These are phyloP conservation scores for Cenchrus purpureus DNA, from an alignment of 176 grass and related monocot genomes.

Conservation along the genomic window DNA sequence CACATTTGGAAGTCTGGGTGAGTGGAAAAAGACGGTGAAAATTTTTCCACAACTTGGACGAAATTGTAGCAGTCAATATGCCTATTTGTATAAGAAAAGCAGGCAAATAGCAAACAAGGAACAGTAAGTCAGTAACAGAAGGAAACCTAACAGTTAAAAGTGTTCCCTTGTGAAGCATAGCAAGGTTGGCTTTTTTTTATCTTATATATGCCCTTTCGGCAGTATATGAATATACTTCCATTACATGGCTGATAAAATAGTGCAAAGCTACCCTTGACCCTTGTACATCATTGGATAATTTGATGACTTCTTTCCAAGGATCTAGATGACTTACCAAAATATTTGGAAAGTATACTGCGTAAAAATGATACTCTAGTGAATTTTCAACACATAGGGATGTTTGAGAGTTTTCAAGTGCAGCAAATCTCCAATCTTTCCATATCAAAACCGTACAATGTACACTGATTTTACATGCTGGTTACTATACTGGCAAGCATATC, in stretches of 20 bases:
- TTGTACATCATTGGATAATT: background rate
- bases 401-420: constrained; percentile 5
- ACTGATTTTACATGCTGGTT: constrained; percentile 43
- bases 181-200: background rate
- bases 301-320: background rate
- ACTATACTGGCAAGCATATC: background rate
- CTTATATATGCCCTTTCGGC: background rate
- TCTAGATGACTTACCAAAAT: background rate
- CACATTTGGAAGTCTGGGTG: background rate
- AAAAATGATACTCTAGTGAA: background rate
- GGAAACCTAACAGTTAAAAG: background rate
- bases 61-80: background rate
- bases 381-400: background rate
- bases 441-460: constrained; percentile 8
- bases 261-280: background rate
- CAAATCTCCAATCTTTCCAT: background rate
- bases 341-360: background rate
- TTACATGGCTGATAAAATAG: constrained; percentile 1
- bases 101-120: background rate
- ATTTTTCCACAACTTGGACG: constrained; percentile 1
- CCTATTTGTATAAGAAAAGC: background rate
- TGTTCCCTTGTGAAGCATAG: background rate
- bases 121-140: background rate
- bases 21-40: background rate
- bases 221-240: background rate